Evolutionary conservation across 2,329 filamentous ascomycete species (phyloP).

Genomic region (Scedosporium boydii): DNA sequence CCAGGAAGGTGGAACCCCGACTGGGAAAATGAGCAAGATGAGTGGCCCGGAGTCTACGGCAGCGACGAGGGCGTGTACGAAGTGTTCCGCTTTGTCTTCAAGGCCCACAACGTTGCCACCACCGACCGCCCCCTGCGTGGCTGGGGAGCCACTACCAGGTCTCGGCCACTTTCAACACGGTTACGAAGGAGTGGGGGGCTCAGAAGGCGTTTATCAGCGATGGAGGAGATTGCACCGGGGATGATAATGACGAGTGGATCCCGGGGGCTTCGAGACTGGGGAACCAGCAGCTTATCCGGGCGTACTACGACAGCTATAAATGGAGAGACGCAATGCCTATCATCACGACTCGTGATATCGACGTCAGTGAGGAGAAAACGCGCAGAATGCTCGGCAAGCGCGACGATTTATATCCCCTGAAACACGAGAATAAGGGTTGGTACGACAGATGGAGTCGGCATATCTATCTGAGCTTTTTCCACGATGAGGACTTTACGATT

Average conservation of each 20-base stretch:
- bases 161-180: neutral
- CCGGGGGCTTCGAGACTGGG: neutral
- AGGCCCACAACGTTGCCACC: neutral
- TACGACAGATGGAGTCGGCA: no score
- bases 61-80: neutral
- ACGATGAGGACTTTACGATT: neutral
- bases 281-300: neutral
- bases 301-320: neutral
- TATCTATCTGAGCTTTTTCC: neutral
- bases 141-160: neutral
- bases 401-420: neutral
- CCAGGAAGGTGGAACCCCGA: neutral
- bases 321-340: neutral
- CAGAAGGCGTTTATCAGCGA: neutral
- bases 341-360: neutral
- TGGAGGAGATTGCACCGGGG: neutral
- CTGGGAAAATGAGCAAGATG: neutral
- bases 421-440: neutral
- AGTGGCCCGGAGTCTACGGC: neutral
- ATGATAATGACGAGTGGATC: neutral
- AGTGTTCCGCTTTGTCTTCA: constrained; percentile 1
- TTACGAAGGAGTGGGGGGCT: neutral
- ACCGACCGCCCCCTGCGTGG: no score
- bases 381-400: neutral
- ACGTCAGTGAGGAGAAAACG: neutral